A percentile compares a stretch with the other conserved stretches of the same genome.
Evolutionary conservation across 768 basidiomycete species (phyloP).

Genomic region (Amanita phalloides): DNA sequence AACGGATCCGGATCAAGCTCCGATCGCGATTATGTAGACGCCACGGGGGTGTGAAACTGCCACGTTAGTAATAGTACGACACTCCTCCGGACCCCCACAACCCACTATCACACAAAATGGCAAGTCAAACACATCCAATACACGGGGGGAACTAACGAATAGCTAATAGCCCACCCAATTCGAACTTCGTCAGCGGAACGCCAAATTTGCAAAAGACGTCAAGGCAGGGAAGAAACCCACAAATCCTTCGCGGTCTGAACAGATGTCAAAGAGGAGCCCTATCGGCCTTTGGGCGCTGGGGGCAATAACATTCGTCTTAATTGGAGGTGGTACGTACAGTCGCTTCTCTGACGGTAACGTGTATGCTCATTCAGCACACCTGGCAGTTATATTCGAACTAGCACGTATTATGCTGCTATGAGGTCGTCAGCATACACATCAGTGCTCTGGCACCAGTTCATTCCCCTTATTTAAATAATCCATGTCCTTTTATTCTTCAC

Average conservation of each 20-base stretch:
- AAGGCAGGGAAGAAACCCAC: constrained; percentile 68
- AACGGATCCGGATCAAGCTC: not conserved
- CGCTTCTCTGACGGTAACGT: not conserved
- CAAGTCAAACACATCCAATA: constrained; percentile 6
- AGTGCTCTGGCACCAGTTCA: not conserved
- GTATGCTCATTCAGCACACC: not conserved
- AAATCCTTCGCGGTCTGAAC: constrained; percentile 63
- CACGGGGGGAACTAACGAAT: not conserved
- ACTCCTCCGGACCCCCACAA: constrained; percentile 4
- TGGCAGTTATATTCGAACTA: constrained; percentile 58
- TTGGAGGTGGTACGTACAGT: constrained; percentile 60
- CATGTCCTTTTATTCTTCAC: not conserved
- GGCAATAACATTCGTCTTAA: constrained; percentile 62
- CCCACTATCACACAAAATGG: constrained; percentile 17
- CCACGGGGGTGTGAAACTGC: constrained; percentile 2
- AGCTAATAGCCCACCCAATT: constrained; percentile 61
- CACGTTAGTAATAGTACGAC: constrained; percentile 2
- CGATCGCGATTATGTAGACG: not conserved
- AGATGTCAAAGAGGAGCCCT: constrained; percentile 61
- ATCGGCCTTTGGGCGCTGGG: constrained; percentile 69
- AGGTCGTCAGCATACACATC: not conserved
- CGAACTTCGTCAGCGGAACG: constrained; percentile 72
- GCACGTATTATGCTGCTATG: constrained; percentile 6
- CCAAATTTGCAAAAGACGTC: constrained; percentile 67
- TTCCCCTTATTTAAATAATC: not conserved